Conservation (phyloP, 306 rosid species). For the Cucumis melo region DNA sequence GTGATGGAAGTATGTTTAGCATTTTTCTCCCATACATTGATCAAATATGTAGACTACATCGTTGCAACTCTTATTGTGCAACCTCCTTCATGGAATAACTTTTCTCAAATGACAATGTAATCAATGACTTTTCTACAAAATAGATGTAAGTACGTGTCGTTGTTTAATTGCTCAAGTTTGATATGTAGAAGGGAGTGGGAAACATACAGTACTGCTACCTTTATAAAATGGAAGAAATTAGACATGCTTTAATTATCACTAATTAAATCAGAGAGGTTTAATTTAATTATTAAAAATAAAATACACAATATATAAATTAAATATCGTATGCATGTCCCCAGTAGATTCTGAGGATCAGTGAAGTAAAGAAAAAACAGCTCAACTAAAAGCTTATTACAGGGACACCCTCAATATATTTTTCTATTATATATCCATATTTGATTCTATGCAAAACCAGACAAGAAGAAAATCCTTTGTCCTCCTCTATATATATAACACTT, state of each 20-base stretch:
- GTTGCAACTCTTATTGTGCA: too few species aligned
- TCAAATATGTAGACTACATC: too few species aligned
- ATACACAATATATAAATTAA: not conserved
- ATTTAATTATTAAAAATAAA: too few species aligned
- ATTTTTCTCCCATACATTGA: too few species aligned
- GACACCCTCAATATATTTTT: not conserved
- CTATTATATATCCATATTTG: conserved; percentile 6
- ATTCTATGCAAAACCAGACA: conserved; percentile 60
- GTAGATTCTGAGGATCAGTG: conserved; percentile 10
- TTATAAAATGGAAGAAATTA: not conserved
- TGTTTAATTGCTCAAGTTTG: not conserved
- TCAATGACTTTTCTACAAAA: not conserved
- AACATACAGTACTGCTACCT: not conserved
- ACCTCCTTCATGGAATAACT: too few species aligned
- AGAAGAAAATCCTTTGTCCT: conserved; percentile 52
- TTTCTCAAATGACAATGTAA: not conserved
- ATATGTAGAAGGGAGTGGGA: not conserved
- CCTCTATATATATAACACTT: conserved; percentile 14
- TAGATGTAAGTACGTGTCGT: not conserved
- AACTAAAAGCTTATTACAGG: not conserved
- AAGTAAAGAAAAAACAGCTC: conserved; percentile 13
- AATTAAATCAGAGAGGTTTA: not conserved
- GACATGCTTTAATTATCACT: not conserved
- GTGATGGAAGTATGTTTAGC: too few species aligned
- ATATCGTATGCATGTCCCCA: not conserved